These are phyloP conservation scores for Przewalskia tangutica DNA, from an alignment of 257 asterid species.

Conservation along the genomic window DNA sequence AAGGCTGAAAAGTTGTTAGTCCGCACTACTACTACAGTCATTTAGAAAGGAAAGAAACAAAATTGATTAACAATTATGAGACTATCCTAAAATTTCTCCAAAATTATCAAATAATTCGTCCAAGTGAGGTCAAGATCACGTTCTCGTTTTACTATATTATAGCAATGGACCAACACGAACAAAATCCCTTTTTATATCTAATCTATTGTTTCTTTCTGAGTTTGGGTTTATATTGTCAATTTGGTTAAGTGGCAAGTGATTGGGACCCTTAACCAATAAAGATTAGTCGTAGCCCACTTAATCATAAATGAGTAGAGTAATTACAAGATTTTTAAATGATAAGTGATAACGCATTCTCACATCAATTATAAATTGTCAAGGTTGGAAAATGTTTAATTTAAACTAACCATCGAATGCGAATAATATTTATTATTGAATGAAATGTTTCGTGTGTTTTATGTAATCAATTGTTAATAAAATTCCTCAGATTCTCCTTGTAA, in stretches of 20 bases:
- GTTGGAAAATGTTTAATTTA: neutral
- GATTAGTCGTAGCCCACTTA: neutral
- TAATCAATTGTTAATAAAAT: too few relatives aligned
- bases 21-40: too few relatives aligned
- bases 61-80: neutral
- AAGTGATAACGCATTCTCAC: neutral
- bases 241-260: neutral
- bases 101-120: neutral
- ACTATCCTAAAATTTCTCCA: neutral
- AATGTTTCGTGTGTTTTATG: too few relatives aligned
- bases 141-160: neutral
- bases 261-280: neutral
- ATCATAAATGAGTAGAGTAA: neutral
- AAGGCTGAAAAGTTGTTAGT: too few relatives aligned
- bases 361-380: neutral
- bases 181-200: neutral
- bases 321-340: neutral
- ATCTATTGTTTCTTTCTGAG: neutral
- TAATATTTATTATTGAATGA: too few relatives aligned
- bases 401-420: neutral
- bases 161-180: too few relatives aligned
- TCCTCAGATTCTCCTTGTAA: too few relatives aligned
- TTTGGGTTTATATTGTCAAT: slow-evolving; percentile 1
- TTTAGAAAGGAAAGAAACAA: too few relatives aligned
- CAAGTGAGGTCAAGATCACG: neutral